Conservation (phyloP, 768 basidiomycete species). For the Daedaleopsis sinensis region DNA sequence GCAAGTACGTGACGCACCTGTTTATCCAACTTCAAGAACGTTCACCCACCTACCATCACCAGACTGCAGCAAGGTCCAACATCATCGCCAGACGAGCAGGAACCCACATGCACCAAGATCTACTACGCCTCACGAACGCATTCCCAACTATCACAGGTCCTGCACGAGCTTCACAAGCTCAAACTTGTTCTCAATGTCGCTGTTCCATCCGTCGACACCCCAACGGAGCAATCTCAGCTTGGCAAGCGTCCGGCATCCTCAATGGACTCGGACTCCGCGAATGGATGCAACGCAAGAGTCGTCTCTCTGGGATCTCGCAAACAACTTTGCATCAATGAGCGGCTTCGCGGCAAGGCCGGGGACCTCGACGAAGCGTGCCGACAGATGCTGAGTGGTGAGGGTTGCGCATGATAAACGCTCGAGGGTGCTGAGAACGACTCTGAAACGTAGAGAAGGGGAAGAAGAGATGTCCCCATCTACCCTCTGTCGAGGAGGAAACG, state of each 20-base stretch:
- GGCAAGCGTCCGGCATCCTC: conserved; percentile 6
- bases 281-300: conserved; percentile 46
- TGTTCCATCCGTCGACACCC: conserved; percentile 22
- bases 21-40: not conserved
- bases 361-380: conserved; percentile 91
- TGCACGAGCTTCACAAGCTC: conserved; percentile 65
- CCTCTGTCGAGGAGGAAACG: conserved; percentile 65
- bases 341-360: conserved; percentile 57
- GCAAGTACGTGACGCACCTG: conserved; percentile 51
- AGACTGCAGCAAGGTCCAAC: conserved; percentile 6
- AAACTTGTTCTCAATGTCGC: conserved; percentile 59
- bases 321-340: conserved; percentile 91
- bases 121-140: conserved; percentile 96
- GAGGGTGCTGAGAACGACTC: not conserved
- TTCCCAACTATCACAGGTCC: conserved; percentile 90
- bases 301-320: conserved; percentile 91
- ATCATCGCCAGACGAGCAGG: conserved; percentile 43
- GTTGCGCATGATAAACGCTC: not conserved
- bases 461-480: conserved; percentile 77
- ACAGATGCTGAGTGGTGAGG: conserved; percentile 51
- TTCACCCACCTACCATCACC: not conserved
- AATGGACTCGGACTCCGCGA: not conserved
- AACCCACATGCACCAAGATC: conserved; percentile 76
- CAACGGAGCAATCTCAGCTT: not conserved
- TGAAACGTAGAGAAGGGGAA: conserved; percentile 58